Base-by-base conservation (phyloP, 2,329 filamentous ascomycete genomes). In the Alternaria arborescens region DNA sequence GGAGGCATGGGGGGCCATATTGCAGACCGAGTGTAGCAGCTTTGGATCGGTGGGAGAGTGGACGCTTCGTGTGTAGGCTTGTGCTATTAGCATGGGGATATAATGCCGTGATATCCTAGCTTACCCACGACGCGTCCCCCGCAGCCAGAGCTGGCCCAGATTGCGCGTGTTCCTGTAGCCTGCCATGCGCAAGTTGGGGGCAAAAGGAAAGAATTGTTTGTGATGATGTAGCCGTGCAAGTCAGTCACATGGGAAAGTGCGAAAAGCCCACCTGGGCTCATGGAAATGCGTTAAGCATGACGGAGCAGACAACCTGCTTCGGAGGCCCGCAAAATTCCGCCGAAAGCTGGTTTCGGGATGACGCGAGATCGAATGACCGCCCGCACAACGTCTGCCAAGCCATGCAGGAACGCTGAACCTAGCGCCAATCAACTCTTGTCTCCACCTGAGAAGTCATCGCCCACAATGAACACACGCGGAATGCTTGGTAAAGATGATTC, bases 1-100 rank as follows among this genome's bases (percentile, higher is more conserved):
- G 48, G 24, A 77, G 66, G 46, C 70, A 61, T 4, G 75, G 71
- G 30, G 73, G 69, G 41, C 70, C 75, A 52, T 76, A 77, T 55
- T 70, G 74, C 46, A 69, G 61, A 52, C 65, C 55, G 26, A 71
- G 51, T 8, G 64, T 44, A 16, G 67, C 47, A 14, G 64, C 63
- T 14, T 55, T 65, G 18, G 58, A 65, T 53, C 61, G 52, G 5
- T 53, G 32, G 11, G 61, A 56, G 20, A 61, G 53, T 8, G 58
- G 60, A 20, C 60, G 68, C 48, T 61, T 60, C 26, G 67, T 70
- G 44, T 70, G 69, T 28, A 74, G 58, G 52, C 74, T 78, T 46
- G 20, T 46, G 8, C 10, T n/a, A 55, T 68, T 58, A 71, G 61
- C 42, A 55, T 20, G 34, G 24, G 20, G 34, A 47, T 26, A 24